These are phyloP conservation scores for Pichia kluyveri DNA, from an alignment of 805 yeast genomes.

Conservation along the genomic window DNA sequence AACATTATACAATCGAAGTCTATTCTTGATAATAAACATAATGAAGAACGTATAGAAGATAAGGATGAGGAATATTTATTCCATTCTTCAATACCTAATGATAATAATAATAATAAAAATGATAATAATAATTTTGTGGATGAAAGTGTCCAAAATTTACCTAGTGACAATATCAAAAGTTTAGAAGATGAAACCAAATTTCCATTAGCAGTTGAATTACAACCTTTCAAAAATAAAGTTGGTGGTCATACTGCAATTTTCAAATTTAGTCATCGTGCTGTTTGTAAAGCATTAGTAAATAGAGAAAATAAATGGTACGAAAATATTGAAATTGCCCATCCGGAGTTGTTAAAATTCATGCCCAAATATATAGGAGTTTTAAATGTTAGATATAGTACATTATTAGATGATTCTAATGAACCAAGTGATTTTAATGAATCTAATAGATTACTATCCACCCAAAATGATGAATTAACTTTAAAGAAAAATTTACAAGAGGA, in stretches of 20 bases:
- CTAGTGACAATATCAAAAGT: not conserved
- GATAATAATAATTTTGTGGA: no score
- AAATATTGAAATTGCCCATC: slow-evolving; percentile 68
- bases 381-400: slow-evolving; percentile 68
- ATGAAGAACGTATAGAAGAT: no score
- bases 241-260: slow-evolving; percentile 99
- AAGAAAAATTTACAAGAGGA: not conserved
- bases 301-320: slow-evolving; percentile 92
- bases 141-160: no score
- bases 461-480: not conserved
- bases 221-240: slow-evolving; percentile 88
- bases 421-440: not conserved
- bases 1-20: no score
- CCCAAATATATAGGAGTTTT: slow-evolving; percentile 92
- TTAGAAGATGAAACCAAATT: slow-evolving; percentile 30
- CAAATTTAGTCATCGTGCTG: slow-evolving; percentile 83
- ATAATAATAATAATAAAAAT: no score
- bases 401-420: slow-evolving; percentile 18
- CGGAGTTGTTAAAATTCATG: slow-evolving; percentile 74
- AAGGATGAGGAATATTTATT: no score
- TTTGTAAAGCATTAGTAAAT: slow-evolving; percentile 86
- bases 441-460: not conserved
- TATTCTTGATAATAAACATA: no score
- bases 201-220: slow-evolving; percentile 77
- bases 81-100: no score